A percentile compares a stretch with the other conserved stretches of the same genome.
These are phyloP conservation scores for Solanum pinnatisectum DNA, from an alignment of 257 asterid species.

Conservation along the genomic window DNA sequence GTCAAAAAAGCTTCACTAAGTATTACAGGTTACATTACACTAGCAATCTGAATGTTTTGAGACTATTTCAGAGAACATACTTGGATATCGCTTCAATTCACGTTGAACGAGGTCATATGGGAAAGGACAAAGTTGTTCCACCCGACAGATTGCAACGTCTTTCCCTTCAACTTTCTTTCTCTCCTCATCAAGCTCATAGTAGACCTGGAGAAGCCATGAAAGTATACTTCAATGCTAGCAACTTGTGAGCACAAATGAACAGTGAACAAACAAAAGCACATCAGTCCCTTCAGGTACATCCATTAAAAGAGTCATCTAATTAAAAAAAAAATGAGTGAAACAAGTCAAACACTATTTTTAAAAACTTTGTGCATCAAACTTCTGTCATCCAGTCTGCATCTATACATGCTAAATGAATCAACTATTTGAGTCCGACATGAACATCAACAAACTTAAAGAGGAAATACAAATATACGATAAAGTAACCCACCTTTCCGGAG, in stretches of 20 bases:
- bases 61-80: conserved; percentile 26
- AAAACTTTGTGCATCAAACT: background rate
- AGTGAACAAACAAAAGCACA: background rate
- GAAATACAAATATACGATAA: background rate
- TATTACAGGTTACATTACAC: background rate
- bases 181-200: conserved; percentile 79
- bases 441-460: background rate
- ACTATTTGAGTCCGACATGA: background rate
- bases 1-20: background rate
- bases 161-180: conserved; percentile 57
- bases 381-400: background rate
- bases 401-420: background rate
- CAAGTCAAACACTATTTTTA: background rate
- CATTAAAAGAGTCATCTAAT: background rate
- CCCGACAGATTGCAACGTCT: conserved; percentile 85
- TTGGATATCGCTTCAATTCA: conserved; percentile 89
- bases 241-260: background rate
- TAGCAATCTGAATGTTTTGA: background rate
- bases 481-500: conserved; percentile 72
- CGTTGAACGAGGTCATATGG: conserved; percentile 86
- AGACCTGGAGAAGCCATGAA: conserved; percentile 38
- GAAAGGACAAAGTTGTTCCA: conserved; percentile 95
- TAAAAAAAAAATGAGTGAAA: background rate
- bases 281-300: background rate
- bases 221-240: background rate